Percentiles rank a stretch among this genome's conserved stretches.
phyloP scores from a whole-genome alignment of 2,329 filamentous ascomycete genomes.

The Penicillium sp. region DNA sequence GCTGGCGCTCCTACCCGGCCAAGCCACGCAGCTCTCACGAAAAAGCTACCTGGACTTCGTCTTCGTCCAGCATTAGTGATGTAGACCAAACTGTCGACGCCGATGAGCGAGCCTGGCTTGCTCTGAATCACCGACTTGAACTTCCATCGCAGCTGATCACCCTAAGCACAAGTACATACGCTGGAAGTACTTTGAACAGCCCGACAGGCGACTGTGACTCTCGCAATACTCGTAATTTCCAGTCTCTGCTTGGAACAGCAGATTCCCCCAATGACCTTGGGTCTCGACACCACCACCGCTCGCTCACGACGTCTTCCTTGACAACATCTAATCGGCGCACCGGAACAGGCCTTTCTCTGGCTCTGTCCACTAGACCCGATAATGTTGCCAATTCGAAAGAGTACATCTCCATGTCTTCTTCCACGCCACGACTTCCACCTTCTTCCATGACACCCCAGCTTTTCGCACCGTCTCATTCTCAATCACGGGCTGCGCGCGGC shows the following conservation, averaged over 20 bases:
- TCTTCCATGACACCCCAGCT: slow-evolving; percentile 25
- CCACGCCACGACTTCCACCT: slow-evolving; percentile 4
- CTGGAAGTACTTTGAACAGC: slow-evolving; percentile 10
- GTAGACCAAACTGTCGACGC: slow-evolving; percentile 17
- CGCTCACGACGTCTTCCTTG: slow-evolving; percentile 36
- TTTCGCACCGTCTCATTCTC: slow-evolving; percentile 9
- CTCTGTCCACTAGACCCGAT: slow-evolving; percentile 21
- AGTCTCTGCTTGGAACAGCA: slow-evolving; percentile 10
- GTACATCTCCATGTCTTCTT: slow-evolving; percentile 8
- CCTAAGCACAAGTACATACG: slow-evolving; percentile 12
- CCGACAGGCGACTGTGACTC: slow-evolving; percentile 8
- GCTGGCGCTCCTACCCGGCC: slow-evolving; percentile 36
- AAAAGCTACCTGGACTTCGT: slow-evolving; percentile 25
- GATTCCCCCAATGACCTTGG: not conserved
- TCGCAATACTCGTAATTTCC: slow-evolving; percentile 1
- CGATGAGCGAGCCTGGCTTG: slow-evolving; percentile 42
- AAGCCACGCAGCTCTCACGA: slow-evolving; percentile 19
- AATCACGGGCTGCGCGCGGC: slow-evolving; percentile 8
- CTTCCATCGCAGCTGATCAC: slow-evolving; percentile 36
- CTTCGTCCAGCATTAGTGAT: slow-evolving; percentile 28
- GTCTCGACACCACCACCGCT: slow-evolving; percentile 34
- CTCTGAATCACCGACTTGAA: slow-evolving; percentile 41
- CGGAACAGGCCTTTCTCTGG: slow-evolving; percentile 15
- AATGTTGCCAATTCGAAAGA: slow-evolving; percentile 5
- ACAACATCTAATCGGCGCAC: slow-evolving; percentile 14